A percentile compares a stretch with the other conserved stretches of the same genome.
Evolutionary conservation across 345 rosid genomes (phyloP).

Genomic region (Sisymbrium altissimum): DNA sequence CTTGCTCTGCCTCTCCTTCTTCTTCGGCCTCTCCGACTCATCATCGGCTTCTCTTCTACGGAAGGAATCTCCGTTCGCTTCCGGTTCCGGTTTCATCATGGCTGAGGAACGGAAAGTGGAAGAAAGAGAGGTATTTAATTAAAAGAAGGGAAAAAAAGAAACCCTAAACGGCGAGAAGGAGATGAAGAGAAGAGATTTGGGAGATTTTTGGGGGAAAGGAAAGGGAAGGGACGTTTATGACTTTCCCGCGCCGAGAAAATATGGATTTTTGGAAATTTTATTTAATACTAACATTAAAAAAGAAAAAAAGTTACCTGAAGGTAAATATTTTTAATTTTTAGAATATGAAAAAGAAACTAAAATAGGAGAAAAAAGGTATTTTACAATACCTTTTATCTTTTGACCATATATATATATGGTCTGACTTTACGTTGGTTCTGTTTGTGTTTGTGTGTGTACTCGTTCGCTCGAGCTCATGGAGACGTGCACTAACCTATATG

Average conservation of each 20-base stretch:
- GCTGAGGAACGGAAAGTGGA: not conserved
- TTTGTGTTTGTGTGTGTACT: not conserved
- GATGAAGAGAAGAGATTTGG: not conserved
- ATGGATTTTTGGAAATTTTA: too few relatives aligned
- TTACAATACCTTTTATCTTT: too few relatives aligned
- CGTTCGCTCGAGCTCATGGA: not conserved
- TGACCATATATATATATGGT: too few relatives aligned
- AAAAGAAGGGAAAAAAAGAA: too few relatives aligned
- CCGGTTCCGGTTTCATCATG: constrained; percentile 16
- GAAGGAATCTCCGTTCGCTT: not conserved
- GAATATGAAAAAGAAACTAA: too few relatives aligned
- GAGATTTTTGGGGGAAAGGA: too few relatives aligned
- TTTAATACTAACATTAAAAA: too few relatives aligned
- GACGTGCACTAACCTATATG: not conserved
- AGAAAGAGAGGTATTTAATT: not conserved
- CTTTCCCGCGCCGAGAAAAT: too few relatives aligned
- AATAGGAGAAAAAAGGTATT: too few relatives aligned
- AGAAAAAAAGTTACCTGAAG: too few relatives aligned
- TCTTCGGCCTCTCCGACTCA: not conserved
- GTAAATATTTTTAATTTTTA: too few relatives aligned
- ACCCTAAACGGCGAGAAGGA: not conserved
- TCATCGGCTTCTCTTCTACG: not conserved
- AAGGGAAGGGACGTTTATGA: too few relatives aligned
- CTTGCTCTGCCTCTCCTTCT: constrained; percentile 29
- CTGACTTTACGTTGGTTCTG: not conserved